Percentiles rank a stretch among this genome's conserved stretches.
Evolutionary conservation across 2,329 filamentous ascomycete species (phyloP).

Genomic region (Fusarium sp.): DNA sequence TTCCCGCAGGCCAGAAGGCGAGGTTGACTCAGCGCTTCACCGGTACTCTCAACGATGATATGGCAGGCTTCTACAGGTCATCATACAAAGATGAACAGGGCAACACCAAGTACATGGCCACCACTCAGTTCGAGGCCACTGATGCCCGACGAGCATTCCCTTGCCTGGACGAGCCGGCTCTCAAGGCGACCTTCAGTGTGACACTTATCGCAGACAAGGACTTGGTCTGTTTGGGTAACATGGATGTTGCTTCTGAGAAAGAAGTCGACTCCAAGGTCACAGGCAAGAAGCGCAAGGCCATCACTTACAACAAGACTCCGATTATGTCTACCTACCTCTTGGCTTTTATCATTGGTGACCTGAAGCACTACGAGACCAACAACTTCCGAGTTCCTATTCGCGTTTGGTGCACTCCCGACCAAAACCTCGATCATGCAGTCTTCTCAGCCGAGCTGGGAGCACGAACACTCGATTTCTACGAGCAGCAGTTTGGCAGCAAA

Average conservation of each 20-base stretch:
- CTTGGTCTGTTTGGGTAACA: constrained; percentile 94
- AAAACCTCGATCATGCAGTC: constrained; percentile 88
- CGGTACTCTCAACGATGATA: constrained; percentile 88
- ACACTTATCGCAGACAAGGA: constrained; percentile 91
- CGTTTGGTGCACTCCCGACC: constrained; percentile 92
- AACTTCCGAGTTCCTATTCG: constrained; percentile 91
- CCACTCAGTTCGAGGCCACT: constrained; percentile 96
- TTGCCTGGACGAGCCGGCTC: constrained; percentile 94
- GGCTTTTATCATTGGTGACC: constrained; percentile 92
- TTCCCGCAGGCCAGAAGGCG: constrained; percentile 81
- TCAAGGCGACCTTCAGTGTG: constrained; percentile 93
- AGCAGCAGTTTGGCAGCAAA: constrained; percentile 89
- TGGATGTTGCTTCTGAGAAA: constrained; percentile 88
- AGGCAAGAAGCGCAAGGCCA: constrained; percentile 77
- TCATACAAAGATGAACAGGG: constrained; percentile 90
- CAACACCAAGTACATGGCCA: constrained; percentile 83
- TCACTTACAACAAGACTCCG: constrained; percentile 92
- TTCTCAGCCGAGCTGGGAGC: constrained; percentile 93
- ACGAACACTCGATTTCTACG: constrained; percentile 91
- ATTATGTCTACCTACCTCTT: constrained; percentile 97
- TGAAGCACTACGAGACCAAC: constrained; percentile 93
- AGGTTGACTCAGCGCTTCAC: constrained; percentile 73
- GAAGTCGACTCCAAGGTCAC: constrained; percentile 75
- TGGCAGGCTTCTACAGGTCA: constrained; percentile 97
- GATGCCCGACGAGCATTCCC: constrained; percentile 94